These are phyloP conservation scores for Colletotrichum coccodes DNA, from an alignment of 2,329 filamentous ascomycete species.

Conservation along the genomic window DNA sequence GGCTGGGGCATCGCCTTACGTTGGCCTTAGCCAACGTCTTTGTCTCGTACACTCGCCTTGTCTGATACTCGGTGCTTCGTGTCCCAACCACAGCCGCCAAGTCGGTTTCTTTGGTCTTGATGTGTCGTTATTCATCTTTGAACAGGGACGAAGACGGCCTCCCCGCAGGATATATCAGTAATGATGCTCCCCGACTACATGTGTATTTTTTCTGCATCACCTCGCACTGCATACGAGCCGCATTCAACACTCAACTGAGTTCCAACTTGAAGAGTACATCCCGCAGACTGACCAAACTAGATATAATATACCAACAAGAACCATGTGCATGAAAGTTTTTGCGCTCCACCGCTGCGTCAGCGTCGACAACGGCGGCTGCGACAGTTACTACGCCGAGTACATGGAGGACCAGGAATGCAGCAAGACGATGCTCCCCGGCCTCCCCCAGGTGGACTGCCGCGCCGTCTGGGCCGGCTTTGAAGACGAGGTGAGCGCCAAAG, in stretches of 20 bases:
- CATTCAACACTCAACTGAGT: not conserved
- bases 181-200: not conserved
- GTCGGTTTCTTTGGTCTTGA: not conserved
- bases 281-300: not conserved
- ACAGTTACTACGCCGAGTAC: conserved; percentile 21
- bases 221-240: not conserved
- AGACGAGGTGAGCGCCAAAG: not conserved
- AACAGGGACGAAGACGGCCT: not conserved
- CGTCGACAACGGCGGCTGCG: conserved; percentile 11
- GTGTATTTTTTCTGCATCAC: not conserved
- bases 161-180: not conserved
- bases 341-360: conserved; percentile 19
- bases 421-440: not conserved
- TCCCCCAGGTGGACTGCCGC: conserved; percentile 4
- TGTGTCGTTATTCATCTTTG: too few species aligned
- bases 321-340: conserved; percentile 26
- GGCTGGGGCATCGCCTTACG: not conserved
- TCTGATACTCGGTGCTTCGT: not conserved
- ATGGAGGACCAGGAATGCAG: conserved; percentile 2
- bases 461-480: conserved; percentile 25
- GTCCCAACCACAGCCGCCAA: not conserved
- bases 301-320: not conserved
- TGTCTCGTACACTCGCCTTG: not conserved
- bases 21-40: not conserved
- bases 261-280: not conserved